Evolutionary conservation across 2,329 filamentous ascomycete species (phyloP).

Genomic region (Sphaceloma murrayae): DNA sequence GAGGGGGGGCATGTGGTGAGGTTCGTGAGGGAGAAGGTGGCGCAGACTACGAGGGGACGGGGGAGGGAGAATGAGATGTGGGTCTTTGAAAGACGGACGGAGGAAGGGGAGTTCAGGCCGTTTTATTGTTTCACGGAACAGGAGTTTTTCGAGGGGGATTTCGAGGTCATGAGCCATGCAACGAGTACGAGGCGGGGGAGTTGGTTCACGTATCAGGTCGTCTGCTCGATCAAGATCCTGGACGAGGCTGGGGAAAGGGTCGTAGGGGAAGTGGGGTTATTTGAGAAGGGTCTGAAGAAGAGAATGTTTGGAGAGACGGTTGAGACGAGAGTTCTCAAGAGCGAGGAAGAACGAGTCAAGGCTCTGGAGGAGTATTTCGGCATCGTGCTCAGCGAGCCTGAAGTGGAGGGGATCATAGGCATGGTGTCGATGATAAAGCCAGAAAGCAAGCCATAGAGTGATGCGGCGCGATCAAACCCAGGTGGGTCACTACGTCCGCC

Average conservation of each 20-base stretch:
- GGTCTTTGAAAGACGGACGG: conserved; percentile 33
- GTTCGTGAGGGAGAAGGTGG: conserved; percentile 1
- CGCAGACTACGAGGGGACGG: conserved; percentile 15
- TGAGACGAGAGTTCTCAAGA: conserved; percentile 31
- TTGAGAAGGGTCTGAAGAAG: conserved; percentile 37
- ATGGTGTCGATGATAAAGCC: conserved; percentile 15
- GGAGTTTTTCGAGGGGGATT: conserved; percentile 55
- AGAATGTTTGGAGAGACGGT: conserved; percentile 36
- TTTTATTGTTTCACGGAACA: conserved; percentile 57
- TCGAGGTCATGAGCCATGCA: conserved; percentile 49
- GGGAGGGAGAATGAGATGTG: conserved; percentile 31
- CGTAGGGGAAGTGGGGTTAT: conserved; percentile 33
- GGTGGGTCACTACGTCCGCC: no score
- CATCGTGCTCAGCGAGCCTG: conserved; percentile 32
- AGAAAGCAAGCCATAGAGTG: no score
- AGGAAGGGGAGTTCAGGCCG: conserved; percentile 45
- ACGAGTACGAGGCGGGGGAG: conserved; percentile 42
- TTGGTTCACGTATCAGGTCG: conserved; percentile 46
- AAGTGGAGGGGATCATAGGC: conserved; percentile 31
- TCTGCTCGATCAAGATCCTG: conserved; percentile 48
- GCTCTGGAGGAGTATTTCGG: conserved; percentile 38
- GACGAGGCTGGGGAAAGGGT: conserved; percentile 28
- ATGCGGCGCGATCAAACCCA: no score
- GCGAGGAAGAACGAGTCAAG: conserved; percentile 36
- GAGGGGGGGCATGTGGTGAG: conserved; percentile 7